phyloP scores from a whole-genome alignment of 345 rosid genomes.

The Camelina hispida region DNA sequence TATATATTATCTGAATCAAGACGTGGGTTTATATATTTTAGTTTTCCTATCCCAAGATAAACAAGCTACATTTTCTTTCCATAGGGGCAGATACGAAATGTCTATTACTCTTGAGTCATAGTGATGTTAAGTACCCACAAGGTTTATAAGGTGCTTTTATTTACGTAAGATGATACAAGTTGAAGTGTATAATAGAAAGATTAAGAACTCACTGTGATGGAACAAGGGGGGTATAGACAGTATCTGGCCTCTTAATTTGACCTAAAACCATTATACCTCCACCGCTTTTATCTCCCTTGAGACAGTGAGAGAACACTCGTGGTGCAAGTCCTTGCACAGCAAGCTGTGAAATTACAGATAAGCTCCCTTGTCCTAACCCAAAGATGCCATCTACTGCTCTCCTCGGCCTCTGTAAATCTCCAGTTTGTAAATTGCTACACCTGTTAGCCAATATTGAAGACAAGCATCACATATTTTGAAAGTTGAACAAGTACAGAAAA shows the following conservation, averaged over 20 bases:
- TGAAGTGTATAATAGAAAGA: not conserved
- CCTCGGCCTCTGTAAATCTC: constrained; percentile 78
- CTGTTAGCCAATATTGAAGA: constrained; percentile 51
- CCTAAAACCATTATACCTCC: constrained; percentile 97
- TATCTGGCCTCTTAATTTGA: constrained; percentile 85
- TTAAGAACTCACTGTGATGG: constrained; percentile 71
- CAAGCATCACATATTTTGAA: constrained; percentile 24
- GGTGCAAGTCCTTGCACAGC: constrained; percentile 78
- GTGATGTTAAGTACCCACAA: not conserved
- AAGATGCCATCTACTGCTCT: constrained; percentile 95
- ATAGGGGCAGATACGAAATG: constrained; percentile 2
- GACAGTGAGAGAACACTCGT: constrained; percentile 85
- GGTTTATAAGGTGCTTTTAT: not conserved
- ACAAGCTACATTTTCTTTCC: constrained; percentile 13
- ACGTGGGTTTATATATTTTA: constrained; percentile 34
- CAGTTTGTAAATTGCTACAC: constrained; percentile 76
- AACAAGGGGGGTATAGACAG: constrained; percentile 86
- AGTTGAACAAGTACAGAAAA: not conserved
- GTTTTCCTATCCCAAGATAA: constrained; percentile 29
- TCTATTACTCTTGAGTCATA: constrained; percentile 14
- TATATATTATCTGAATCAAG: constrained; percentile 46
- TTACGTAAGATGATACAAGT: not conserved
- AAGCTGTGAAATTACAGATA: constrained; percentile 89
- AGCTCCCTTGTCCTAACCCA: constrained; percentile 85
- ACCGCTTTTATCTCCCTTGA: constrained; percentile 73